Conservation (phyloP, 345 rosid genomes). For the Rhodamnia argentea region DNA sequence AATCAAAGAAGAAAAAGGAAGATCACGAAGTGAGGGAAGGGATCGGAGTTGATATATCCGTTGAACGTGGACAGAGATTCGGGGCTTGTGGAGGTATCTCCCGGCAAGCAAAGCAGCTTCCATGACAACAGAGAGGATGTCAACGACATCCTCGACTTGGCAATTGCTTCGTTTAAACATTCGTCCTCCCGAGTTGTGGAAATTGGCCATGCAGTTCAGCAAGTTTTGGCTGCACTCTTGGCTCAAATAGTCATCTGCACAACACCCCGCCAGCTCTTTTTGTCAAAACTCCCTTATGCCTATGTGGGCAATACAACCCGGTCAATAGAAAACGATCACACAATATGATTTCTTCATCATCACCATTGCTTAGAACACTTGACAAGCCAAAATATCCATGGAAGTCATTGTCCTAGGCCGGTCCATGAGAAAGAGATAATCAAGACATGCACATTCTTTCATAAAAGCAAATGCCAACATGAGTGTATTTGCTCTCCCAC, state of each 20-base stretch:
- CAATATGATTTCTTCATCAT: background rate
- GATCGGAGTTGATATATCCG: background rate
- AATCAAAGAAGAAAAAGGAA: background rate
- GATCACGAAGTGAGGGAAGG: background rate
- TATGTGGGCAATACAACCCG: background rate
- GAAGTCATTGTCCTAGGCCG: background rate
- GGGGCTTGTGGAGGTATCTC: constrained; percentile 59
- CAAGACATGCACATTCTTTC: background rate
- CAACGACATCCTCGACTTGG: constrained; percentile 46
- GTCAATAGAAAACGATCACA: background rate
- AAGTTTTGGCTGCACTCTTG: background rate
- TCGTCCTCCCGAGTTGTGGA: constrained; percentile 10
- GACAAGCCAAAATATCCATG: background rate
- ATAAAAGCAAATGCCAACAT: background rate
- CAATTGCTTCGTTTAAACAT: constrained; percentile 70
- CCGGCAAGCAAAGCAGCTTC: constrained; percentile 88
- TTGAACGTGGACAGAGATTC: background rate
- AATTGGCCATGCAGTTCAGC: background rate
- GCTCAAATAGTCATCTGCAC: background rate
- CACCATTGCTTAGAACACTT: background rate
- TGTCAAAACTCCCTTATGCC: background rate
- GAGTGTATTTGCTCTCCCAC: too few relatives aligned
- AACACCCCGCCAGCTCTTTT: background rate
- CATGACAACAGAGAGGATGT: constrained; percentile 47
- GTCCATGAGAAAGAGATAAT: background rate